phyloP scores from a whole-genome alignment of 2,329 filamentous ascomycete species.

The Zymoseptoria crescenta region DNA sequence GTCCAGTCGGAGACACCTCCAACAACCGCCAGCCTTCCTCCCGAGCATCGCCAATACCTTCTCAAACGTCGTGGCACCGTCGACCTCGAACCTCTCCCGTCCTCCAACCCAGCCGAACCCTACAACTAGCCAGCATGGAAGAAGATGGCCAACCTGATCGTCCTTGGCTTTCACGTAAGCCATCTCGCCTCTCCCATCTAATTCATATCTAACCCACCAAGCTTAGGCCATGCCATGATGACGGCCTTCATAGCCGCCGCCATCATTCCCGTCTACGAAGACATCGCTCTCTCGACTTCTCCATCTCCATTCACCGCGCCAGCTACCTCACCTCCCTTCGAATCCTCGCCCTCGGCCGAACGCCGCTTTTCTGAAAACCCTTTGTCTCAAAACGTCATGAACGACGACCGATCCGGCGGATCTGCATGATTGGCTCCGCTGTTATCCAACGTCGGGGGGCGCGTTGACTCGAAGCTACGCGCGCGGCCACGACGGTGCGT shows the following conservation, averaged over 20 bases:
- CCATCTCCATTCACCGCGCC: constrained; percentile 41
- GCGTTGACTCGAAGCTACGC: constrained; percentile 43
- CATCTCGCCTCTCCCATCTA: background rate
- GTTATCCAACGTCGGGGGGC: constrained; percentile 47
- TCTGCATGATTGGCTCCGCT: constrained; percentile 43
- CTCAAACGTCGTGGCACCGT: constrained; percentile 47
- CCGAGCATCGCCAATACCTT: constrained; percentile 44
- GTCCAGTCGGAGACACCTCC: too few species aligned
- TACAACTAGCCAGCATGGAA: constrained; percentile 52
- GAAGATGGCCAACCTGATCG: constrained; percentile 41
- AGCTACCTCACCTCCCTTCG: constrained; percentile 50
- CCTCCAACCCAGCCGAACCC: constrained; percentile 44
- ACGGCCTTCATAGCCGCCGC: constrained; percentile 47
- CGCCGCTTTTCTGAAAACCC: constrained; percentile 51
- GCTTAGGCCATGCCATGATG: constrained; percentile 44
- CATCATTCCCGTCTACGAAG: constrained; percentile 48
- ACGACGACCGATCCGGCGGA: constrained; percentile 47
- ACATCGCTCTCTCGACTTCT: constrained; percentile 46
- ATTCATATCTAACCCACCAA: background rate
- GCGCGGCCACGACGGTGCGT: constrained; percentile 44
- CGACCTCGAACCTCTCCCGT: constrained; percentile 47
- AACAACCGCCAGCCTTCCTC: constrained; percentile 31
- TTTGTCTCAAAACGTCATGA: constrained; percentile 48
- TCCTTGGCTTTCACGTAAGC: constrained; percentile 43
- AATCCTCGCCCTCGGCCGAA: constrained; percentile 47